These are phyloP conservation scores for Penicillium expansum DNA, from an alignment of 2,329 filamentous ascomycete species.

Conservation along the genomic window DNA sequence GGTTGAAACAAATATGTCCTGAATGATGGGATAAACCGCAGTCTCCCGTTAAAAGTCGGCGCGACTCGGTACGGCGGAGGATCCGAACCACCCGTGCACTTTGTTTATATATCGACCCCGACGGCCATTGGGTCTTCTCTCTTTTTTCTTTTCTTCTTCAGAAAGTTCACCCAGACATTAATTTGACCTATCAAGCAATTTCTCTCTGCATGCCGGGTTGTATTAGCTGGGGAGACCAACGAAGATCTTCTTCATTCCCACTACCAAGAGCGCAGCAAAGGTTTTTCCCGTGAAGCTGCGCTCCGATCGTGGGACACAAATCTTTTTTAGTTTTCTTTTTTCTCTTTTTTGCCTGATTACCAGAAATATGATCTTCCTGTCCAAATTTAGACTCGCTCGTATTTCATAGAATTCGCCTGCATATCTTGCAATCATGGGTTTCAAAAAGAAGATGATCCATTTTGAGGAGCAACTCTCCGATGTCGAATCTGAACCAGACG, in stretches of 20 bases:
- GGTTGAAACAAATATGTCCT: slow-evolving; percentile 7
- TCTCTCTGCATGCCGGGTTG: slow-evolving; percentile 58
- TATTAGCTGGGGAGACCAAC: slow-evolving; percentile 52
- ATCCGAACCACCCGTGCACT: slow-evolving; percentile 26
- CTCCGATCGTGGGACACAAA: slow-evolving; percentile 51
- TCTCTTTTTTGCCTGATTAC: slow-evolving; percentile 2
- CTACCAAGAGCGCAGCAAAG: slow-evolving; percentile 52
- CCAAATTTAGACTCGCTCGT: slow-evolving; percentile 16
- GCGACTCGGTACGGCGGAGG: slow-evolving; percentile 23
- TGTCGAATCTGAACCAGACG: slow-evolving; percentile 21
- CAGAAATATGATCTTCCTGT: slow-evolving; percentile 23
- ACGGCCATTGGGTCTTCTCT: slow-evolving; percentile 23
- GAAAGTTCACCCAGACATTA: slow-evolving; percentile 58
- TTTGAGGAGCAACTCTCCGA: slow-evolving; percentile 16
- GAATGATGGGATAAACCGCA: slow-evolving; percentile 14
- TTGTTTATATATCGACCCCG: slow-evolving; percentile 8
- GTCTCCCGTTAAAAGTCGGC: slow-evolving; percentile 33
- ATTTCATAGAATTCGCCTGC: slow-evolving; percentile 21
- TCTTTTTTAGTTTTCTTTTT: slow-evolving; percentile 14
- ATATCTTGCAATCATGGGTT: slow-evolving; percentile 18
- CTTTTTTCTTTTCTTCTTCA: slow-evolving; percentile 43
- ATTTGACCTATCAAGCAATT: slow-evolving; percentile 57
- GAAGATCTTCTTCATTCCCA: slow-evolving; percentile 40
- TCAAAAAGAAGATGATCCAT: slow-evolving; percentile 18
- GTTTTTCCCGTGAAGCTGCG: slow-evolving; percentile 44